Evolutionary conservation across 2,329 filamentous ascomycete species (phyloP), one percentile per base, ranked within the genome.

Genomic region (Aaosphaeria pasadenensis): DNA sequence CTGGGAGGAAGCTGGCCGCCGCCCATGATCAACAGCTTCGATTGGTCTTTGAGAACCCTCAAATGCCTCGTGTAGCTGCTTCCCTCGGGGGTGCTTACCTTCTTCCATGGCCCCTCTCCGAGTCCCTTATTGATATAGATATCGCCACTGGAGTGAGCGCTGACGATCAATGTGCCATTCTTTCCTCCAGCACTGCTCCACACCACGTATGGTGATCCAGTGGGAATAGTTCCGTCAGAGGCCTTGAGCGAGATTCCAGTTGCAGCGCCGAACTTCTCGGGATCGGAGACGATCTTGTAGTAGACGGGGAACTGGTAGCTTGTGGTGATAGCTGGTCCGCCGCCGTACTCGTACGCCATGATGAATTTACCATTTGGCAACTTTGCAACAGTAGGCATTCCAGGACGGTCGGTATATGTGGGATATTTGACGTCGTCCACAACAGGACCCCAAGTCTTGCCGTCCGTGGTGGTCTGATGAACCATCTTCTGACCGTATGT

Each of bases 401-500:
- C 86, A 0, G 86, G 86, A 1, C 86, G 80, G 50, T 77, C 81
- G 2, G 77, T 79, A 66, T 86, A 86, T 46, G 74, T 76, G n/a
- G 75, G 69, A 56, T 86, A 85, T 17, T 79, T 72, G 36, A 86
- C 84, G 58, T 89, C 84, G 50, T 85, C 75, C 43, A 86, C 77
- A 3, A 80, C 71, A 1, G 75, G 61, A 13, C 77, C 76, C 85
- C 85, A 89, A 11, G 65, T 79, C 49, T 73, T 67, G 17, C 87
- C 73, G 59, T 89, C 82, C 1, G 69, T 74, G 2, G 81, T 77
- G 11, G 75, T 74, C 66, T 88, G 84, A 64, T 89, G 85, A 3
- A 82, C 77, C 36, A 89, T 75, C 61, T 88, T 87, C 67, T 89
- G 86, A 13, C 85, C 86, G 59, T 88, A 74, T 1, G 72, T 72